Evolutionary conservation across 2,329 filamentous ascomycete genomes (phyloP).

Genomic region (Fusarium nurragi): DNA sequence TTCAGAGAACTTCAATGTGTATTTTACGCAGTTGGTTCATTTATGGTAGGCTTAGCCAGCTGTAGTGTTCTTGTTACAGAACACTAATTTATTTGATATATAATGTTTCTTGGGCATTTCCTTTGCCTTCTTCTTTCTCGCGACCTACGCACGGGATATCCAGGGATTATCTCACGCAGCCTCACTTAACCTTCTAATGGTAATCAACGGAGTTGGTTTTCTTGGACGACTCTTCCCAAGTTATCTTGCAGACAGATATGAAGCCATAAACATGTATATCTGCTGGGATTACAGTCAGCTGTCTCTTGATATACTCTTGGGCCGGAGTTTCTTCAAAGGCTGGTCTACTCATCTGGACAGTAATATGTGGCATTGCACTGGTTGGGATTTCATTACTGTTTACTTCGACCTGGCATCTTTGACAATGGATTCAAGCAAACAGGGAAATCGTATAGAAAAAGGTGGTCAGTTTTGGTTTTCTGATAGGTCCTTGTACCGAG

Average conservation of each 20-base stretch:
- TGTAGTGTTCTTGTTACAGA: neutral
- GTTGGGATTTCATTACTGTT: conserved; percentile 65
- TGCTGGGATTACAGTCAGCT: neutral
- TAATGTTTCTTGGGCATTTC: conserved; percentile 1
- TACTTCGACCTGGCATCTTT: conserved; percentile 68
- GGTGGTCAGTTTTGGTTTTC: neutral
- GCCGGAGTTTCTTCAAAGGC: conserved; percentile 59
- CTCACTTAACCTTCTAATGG: conserved; percentile 1
- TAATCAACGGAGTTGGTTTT: conserved; percentile 6
- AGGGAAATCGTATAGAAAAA: conserved; percentile 49
- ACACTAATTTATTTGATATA: neutral
- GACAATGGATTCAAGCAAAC: conserved; percentile 60
- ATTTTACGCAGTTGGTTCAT: neutral
- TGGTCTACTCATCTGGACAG: conserved; percentile 68
- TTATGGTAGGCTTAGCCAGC: neutral
- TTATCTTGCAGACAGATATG: neutral
- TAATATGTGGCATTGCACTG: conserved; percentile 68
- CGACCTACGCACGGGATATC: neutral
- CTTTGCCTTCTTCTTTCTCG: conserved; percentile 15
- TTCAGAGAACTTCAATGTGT: conserved; percentile 15
- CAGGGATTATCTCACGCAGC: neutral
- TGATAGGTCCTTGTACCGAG: neutral
- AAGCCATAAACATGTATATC: conserved; percentile 1
- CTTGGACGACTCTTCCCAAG: conserved; percentile 7
- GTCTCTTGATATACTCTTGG: conserved; percentile 54